Percentiles rank a stretch among this genome's conserved stretches.
These are phyloP conservation scores for Ceratocystis colombiana DNA, from an alignment of 2,329 filamentous ascomycete species.

Conservation along the genomic window DNA sequence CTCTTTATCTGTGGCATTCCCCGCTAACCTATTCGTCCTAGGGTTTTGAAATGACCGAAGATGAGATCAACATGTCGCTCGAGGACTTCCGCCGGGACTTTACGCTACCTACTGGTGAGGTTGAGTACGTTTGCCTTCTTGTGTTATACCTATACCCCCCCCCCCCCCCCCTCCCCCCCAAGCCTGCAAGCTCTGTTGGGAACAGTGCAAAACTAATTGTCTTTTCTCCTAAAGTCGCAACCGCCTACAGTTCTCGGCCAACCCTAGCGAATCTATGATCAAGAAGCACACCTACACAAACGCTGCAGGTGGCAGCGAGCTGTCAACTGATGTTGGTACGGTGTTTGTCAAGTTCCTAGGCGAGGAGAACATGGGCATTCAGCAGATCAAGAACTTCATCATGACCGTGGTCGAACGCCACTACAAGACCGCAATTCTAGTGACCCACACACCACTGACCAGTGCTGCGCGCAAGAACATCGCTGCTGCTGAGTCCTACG, in stretches of 20 bases:
- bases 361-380: conserved; percentile 73
- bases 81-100: conserved; percentile 69
- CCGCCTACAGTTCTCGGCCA: conserved; percentile 78
- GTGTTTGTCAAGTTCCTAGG: conserved; percentile 90
- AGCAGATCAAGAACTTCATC: conserved; percentile 84
- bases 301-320: conserved; percentile 56
- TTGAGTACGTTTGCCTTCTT: conserved; percentile 54
- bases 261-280: conserved; percentile 74
- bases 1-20: conserved; percentile 94
- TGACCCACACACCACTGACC: conserved; percentile 73
- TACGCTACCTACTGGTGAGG: conserved; percentile 59
- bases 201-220: neutral
- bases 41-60: conserved; percentile 88
- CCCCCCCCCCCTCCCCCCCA: conserved; percentile 14
- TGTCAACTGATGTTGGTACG: conserved; percentile 59
- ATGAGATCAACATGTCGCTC: conserved; percentile 77
- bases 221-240: conserved; percentile 49
- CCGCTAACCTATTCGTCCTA: conserved; percentile 71
- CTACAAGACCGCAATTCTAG: conserved; percentile 83
- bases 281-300: conserved; percentile 57
- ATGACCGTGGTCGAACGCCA: conserved; percentile 68
- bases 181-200: neutral
- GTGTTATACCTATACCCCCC: neutral
- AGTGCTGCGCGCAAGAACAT: conserved; percentile 81
- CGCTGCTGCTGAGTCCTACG: conserved; percentile 61